These are phyloP conservation scores for Fonsecaea erecta DNA, from an alignment of 2,329 filamentous ascomycete species.

Conservation along the genomic window DNA sequence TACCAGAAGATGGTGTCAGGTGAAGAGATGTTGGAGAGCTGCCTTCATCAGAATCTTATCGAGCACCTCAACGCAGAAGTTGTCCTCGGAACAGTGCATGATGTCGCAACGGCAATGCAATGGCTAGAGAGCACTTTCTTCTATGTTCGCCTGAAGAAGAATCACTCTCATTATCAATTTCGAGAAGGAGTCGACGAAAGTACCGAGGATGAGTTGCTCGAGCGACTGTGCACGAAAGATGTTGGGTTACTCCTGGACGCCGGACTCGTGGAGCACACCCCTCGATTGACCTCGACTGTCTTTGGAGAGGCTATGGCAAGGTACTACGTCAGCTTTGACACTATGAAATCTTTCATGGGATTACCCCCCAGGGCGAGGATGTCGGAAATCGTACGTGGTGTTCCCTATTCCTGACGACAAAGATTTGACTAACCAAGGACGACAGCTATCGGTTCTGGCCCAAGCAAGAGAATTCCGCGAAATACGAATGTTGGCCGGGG, in stretches of 20 bases:
- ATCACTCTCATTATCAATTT: conserved; percentile 72
- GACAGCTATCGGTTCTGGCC: conserved; percentile 67
- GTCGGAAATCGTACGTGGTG: conserved; percentile 67
- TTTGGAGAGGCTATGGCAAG: conserved; percentile 81
- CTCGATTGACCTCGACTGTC: conserved; percentile 66
- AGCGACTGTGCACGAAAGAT: conserved; percentile 71
- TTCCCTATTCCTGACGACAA: neutral
- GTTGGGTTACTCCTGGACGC: conserved; percentile 67
- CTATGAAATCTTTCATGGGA: conserved; percentile 72
- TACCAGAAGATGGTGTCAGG: conserved; percentile 78
- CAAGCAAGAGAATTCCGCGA: conserved; percentile 75
- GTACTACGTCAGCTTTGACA: conserved; percentile 79
- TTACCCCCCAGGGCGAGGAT: conserved; percentile 65
- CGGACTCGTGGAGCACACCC: conserved; percentile 58
- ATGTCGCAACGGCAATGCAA: conserved; percentile 66
- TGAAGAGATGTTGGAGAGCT: conserved; percentile 75
- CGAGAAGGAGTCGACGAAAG: conserved; percentile 56
- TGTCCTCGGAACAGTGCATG: conserved; percentile 71
- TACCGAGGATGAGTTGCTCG: conserved; percentile 67
- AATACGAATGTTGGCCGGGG: conserved; percentile 70
- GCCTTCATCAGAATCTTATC: conserved; percentile 75
- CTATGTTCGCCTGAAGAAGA: conserved; percentile 72
- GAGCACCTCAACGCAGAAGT: conserved; percentile 87
- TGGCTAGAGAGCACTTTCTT: conserved; percentile 82
- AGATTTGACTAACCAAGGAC: conserved; percentile 5